A percentile compares a stretch with the other conserved stretches of the same genome.
Evolutionary conservation across 306 rosid species (phyloP).

Genomic region (Acacia crassicarpa): DNA sequence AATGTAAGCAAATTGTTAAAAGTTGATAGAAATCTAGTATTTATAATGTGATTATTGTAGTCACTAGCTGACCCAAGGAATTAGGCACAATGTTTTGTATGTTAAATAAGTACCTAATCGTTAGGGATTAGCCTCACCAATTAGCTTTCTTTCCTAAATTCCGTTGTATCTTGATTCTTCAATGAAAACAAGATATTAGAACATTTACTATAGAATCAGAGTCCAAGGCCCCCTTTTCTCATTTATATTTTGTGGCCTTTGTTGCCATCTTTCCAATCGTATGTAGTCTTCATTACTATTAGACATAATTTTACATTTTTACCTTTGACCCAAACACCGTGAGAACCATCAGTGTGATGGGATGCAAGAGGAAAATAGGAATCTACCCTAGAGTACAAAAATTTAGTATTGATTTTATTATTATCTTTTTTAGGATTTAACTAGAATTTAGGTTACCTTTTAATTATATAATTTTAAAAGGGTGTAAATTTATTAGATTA

Average conservation of each 20-base stretch:
- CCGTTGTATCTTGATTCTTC: background rate
- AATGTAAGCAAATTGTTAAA: background rate
- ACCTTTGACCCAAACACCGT: background rate
- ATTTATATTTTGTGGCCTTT: background rate
- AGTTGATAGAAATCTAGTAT: background rate
- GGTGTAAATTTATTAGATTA: too few relatives aligned
- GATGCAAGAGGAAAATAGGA: background rate
- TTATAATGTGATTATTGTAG: background rate
- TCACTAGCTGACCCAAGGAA: background rate
- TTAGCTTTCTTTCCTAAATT: background rate
- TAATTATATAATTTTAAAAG: too few relatives aligned
- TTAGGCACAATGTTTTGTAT: background rate
- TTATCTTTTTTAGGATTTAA: background rate
- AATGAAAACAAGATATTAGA: background rate
- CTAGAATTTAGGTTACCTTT: background rate
- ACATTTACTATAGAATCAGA: background rate
- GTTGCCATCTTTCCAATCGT: background rate
- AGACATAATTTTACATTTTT: background rate
- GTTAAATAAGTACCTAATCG: background rate
- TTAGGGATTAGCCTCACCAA: background rate
- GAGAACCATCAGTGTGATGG: background rate
- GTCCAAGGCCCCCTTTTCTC: background rate
- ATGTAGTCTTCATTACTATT: background rate
- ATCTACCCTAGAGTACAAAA: background rate
- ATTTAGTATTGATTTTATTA: background rate